Evolutionary conservation across 805 yeast species (phyloP), one percentile per base, ranked within the genome.

Genomic region (Jamesozyma spencerorum): DNA sequence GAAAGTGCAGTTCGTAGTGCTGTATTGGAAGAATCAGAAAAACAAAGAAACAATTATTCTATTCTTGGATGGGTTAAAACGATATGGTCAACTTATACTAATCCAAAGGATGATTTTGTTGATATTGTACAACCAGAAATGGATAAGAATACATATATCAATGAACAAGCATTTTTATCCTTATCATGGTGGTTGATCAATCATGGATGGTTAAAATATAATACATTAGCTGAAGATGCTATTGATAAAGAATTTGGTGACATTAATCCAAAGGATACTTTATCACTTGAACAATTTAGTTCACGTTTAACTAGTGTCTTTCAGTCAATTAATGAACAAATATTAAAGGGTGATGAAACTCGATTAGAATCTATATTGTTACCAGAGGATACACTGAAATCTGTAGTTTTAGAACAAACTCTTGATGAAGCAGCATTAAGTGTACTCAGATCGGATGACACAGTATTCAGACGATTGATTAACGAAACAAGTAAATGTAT

Each of bases 181-280:
- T 73, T 86, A 46, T 81, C 88, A 45, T 90, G 97, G 96, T 90
- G 96, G 96, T 61, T 90, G 35, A 67, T 90, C 38, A 87, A 90
- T 59, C 75, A 79, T 47, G 97, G 97, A 0, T 86, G 92, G 87
- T 51, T 69, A 18, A 64, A 69, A 27, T 63, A 85, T 28, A 69
- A 75, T 18, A 63, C 68, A 22, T 61, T 70, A 17, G 74, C 85
- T 22, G 75, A 77, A 51, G 55, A 60, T 1, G 64, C 74, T 3
- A 88, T 90, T 3, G 68, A 66, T 24, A 68, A 67, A 26, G 78
- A 77, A 18, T 85, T 86, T 57, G 72, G 66, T 10, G 70, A 68
- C 10, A 64, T 84, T 22, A 79, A 77, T 46, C 94, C 95, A 27
- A 72, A 87, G 47, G 75, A 83, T 15, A 88, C 80, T 53, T 59